phyloP scores from a whole-genome alignment of 1,139 yeast species.

The Insectozyma bohioensis region DNA sequence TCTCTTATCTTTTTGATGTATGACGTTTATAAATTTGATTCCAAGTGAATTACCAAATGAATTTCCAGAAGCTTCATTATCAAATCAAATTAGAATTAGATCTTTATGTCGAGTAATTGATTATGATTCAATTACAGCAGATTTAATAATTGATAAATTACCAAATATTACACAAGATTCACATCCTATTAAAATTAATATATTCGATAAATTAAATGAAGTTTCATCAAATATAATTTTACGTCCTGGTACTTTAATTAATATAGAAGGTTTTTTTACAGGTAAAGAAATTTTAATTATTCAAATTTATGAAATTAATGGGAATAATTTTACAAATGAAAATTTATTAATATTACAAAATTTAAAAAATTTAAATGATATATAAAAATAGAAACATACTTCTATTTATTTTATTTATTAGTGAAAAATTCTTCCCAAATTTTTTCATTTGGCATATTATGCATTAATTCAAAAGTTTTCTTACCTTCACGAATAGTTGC shows the following conservation, averaged over 20 bases:
- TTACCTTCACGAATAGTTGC: constrained; percentile 45
- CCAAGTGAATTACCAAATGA: constrained; percentile 21
- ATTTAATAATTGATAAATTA: constrained; percentile 14
- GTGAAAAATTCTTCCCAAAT: constrained; percentile 80
- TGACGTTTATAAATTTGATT: constrained; percentile 32
- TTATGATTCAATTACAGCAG: constrained; percentile 15
- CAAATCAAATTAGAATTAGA: constrained; percentile 24
- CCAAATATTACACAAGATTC: constrained; percentile 10
- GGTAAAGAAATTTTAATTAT: constrained; percentile 13
- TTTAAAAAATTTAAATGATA: too few relatives aligned
- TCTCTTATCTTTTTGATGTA: too few relatives aligned
- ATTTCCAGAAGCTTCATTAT: constrained; percentile 25
- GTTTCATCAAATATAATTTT: constrained; percentile 8
- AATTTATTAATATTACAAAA: constrained; percentile 2
- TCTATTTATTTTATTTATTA: constrained; percentile 16
- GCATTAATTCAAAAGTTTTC: constrained; percentile 58
- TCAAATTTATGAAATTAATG: constrained; percentile 11
- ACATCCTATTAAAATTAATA: constrained; percentile 7
- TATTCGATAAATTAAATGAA: constrained; percentile 12
- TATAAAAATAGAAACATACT: too few relatives aligned
- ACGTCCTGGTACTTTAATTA: constrained; percentile 18
- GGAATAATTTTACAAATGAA: constrained; percentile 9
- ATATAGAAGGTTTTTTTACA: constrained; percentile 20
- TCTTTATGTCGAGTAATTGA: constrained; percentile 30
- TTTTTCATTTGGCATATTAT: constrained; percentile 65